phyloP scores from a whole-genome alignment of 2,329 filamentous ascomycete species.

The Zymoseptoria crescenta region DNA sequence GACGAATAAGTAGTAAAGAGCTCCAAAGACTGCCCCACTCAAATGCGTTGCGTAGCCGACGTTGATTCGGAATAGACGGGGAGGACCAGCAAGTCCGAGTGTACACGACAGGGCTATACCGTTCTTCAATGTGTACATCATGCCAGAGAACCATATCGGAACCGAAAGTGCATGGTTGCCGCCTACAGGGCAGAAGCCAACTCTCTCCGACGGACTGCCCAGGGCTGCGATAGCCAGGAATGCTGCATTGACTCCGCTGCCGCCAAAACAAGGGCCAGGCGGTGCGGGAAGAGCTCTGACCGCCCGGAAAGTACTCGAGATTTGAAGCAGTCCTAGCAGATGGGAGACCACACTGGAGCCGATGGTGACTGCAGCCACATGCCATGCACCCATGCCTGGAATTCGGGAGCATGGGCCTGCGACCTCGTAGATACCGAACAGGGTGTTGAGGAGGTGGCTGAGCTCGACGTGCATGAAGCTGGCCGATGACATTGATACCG shows the following conservation, averaged over 20 bases:
- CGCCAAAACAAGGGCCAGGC: neutral
- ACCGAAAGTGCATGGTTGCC: neutral
- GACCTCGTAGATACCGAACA: constrained; percentile 2
- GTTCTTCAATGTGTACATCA: neutral
- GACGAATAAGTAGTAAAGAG: constrained; percentile 4
- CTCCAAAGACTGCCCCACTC: constrained; percentile 5
- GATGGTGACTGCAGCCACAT: constrained; percentile 6
- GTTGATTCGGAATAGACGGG: neutral
- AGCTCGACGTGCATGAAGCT: constrained; percentile 8
- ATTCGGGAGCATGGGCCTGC: constrained; percentile 2
- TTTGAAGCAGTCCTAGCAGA: neutral
- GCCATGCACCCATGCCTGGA: constrained; percentile 6
- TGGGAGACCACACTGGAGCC: constrained; percentile 2
- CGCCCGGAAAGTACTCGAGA: neutral
- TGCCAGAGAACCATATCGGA: neutral
- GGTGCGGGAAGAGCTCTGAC: too few relatives aligned
- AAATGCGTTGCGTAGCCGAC: constrained; percentile 7
- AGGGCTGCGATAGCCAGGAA: constrained; percentile 1
- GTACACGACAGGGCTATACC: neutral
- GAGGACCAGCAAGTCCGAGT: neutral
- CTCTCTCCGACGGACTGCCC: neutral
- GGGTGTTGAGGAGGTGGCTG: constrained; percentile 3
- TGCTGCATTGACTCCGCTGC: constrained; percentile 1
- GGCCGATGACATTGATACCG: neutral
- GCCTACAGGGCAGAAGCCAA: neutral